Evolutionary conservation across 1,284 basidiomycete species (phyloP).

Genomic region (Kalmanozyma brasiliensis): DNA sequence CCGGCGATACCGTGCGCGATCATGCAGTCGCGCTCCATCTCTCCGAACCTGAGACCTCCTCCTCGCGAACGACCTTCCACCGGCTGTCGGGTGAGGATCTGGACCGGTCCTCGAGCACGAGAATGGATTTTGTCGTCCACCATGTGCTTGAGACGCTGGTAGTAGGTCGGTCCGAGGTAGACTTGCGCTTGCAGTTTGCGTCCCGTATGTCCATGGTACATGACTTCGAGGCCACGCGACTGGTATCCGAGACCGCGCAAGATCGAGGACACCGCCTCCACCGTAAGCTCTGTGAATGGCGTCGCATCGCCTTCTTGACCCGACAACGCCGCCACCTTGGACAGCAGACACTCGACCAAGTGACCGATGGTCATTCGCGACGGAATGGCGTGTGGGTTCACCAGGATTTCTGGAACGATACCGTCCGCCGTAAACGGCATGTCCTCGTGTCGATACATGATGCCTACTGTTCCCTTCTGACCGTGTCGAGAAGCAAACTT

Average conservation of each 20-base stretch:
- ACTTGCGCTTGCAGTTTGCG: slow-evolving; percentile 96
- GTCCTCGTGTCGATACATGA: slow-evolving; percentile 98
- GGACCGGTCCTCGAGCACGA: slow-evolving; percentile 93
- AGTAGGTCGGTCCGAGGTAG: slow-evolving; percentile 98
- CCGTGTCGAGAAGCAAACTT: slow-evolving; percentile 99
- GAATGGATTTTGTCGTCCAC: slow-evolving; percentile 99
- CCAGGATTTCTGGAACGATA: slow-evolving; percentile 94
- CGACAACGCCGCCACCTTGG: slow-evolving; percentile 94
- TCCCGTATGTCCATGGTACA: slow-evolving; percentile 99
- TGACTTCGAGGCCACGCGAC: slow-evolving; percentile 91
- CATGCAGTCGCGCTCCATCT: slow-evolving; percentile 99
- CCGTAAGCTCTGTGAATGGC: slow-evolving; percentile 96
- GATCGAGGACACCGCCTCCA: slow-evolving; percentile 75
- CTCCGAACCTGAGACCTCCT: slow-evolving; percentile 98
- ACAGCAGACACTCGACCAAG: slow-evolving; percentile 96
- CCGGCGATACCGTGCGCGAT: slow-evolving; percentile 98
- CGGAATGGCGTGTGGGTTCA: slow-evolving; percentile 99
- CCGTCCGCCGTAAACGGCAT: slow-evolving; percentile 99
- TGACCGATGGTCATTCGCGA: slow-evolving; percentile 99
- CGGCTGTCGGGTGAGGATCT: slow-evolving; percentile 96
- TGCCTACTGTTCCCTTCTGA: slow-evolving; percentile 99
- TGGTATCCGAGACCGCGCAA: slow-evolving; percentile 71
- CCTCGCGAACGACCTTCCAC: slow-evolving; percentile 99
- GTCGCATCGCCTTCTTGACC: slow-evolving; percentile 98
- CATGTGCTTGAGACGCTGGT: slow-evolving; percentile 99